Conservation (phyloP, 768 basidiomycete genomes). For the Xerocomellus amylosporus region DNA sequence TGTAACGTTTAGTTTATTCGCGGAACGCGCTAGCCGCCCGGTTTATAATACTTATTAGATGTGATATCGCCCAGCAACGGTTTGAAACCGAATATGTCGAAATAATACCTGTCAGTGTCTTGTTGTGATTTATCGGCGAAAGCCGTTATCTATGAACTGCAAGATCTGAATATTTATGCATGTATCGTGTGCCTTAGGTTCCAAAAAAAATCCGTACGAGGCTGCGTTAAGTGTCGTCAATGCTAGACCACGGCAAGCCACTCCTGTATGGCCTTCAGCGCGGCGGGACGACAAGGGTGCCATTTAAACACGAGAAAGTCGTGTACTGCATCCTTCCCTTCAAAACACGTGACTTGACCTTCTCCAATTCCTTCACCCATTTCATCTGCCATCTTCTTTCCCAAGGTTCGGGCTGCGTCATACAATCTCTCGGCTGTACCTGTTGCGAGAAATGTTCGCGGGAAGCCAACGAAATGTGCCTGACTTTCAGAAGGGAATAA, state of each 20-base stretch:
- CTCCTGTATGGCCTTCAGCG: constrained; percentile 45
- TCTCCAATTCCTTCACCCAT: constrained; percentile 35
- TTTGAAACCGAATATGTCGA: no score
- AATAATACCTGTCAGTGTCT: no score
- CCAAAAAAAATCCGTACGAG: no score
- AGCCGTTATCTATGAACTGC: no score
- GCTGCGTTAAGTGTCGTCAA: no score
- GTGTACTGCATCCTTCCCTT: constrained; percentile 51
- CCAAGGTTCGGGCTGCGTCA: constrained; percentile 49
- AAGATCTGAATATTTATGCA: no score
- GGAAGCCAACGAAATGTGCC: constrained; percentile 53
- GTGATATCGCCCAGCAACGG: no score
- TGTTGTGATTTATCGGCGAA: no score
- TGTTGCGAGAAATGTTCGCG: constrained; percentile 55
- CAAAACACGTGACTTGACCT: constrained; percentile 46
- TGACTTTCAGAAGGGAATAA: constrained; percentile 31
- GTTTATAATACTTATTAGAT: no score
- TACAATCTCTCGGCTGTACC: constrained; percentile 58
- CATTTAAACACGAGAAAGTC: constrained; percentile 50
- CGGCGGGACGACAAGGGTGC: constrained; percentile 51
- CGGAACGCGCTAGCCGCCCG: no score
- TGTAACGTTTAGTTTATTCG: background rate
- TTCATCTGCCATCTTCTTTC: constrained; percentile 49
- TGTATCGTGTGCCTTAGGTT: no score
- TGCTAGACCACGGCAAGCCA: constrained; percentile 34